Evolutionary conservation across 768 basidiomycete genomes (phyloP).

Genomic region (Lyophyllum atratum): DNA sequence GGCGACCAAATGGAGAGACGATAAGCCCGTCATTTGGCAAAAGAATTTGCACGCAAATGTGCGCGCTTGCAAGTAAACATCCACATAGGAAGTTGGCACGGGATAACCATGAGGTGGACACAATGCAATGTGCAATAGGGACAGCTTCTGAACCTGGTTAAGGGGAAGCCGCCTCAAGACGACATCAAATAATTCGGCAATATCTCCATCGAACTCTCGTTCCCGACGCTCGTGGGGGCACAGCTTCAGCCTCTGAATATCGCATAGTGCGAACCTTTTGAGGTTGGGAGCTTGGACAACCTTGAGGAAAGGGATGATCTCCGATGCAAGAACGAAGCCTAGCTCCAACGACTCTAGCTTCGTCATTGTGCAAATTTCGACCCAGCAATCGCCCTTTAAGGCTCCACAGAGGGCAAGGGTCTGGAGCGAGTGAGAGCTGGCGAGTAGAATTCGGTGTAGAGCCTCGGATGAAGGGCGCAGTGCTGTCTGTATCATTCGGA

Average conservation of each 20-base stretch:
- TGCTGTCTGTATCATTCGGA: neutral
- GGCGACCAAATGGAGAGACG: neutral
- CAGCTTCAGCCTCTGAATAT: neutral
- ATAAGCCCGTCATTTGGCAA: neutral
- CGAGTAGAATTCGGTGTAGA: neutral
- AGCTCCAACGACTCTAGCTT: slow-evolving; percentile 1
- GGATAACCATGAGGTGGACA: neutral
- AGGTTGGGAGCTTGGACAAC: neutral
- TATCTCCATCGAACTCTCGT: neutral
- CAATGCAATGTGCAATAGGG: slow-evolving; percentile 1
- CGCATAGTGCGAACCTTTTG: neutral
- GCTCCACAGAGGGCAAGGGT: neutral
- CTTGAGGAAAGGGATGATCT: neutral
- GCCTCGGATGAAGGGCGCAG: neutral
- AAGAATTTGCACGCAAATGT: slow-evolving; percentile 5
- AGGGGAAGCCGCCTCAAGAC: neutral
- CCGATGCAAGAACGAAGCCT: neutral
- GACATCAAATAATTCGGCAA: neutral
- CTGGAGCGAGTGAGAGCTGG: slow-evolving; percentile 9
- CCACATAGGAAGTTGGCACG: neutral
- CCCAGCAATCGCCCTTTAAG: neutral
- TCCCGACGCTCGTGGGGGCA: neutral
- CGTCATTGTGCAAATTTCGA: neutral
- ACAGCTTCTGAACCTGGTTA: neutral
- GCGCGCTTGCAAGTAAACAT: neutral